Percentiles rank a stretch among this genome's conserved stretches.
Conservation (phyloP, 139 green algal genomes). For the Dunaliella sp. region DNA sequence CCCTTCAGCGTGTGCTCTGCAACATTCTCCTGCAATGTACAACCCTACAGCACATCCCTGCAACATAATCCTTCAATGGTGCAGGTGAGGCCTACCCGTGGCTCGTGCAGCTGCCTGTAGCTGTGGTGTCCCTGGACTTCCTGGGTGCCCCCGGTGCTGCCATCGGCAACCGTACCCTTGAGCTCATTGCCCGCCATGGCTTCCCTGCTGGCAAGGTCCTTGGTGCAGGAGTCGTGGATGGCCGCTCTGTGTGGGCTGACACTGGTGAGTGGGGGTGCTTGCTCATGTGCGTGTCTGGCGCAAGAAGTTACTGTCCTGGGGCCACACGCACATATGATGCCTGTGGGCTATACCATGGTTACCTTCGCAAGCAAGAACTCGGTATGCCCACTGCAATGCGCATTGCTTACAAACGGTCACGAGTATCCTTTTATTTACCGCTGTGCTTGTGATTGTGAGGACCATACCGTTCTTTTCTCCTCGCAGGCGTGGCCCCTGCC, state of each 20-base stretch:
- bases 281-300: not conserved
- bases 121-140: slow-evolving; percentile 78
- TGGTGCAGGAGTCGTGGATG: slow-evolving; percentile 81
- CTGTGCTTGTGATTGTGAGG: too few species aligned
- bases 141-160: slow-evolving; percentile 59
- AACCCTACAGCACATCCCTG: not conserved
- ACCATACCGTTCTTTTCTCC: not conserved
- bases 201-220: slow-evolving; percentile 76
- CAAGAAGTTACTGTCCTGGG: too few species aligned
- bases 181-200: slow-evolving; percentile 66
- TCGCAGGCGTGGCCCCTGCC: slow-evolving; percentile 17
- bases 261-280: slow-evolving; percentile 3
- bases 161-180: slow-evolving; percentile 51
- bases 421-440: too few species aligned
- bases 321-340: too few species aligned
- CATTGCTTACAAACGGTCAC: too few species aligned
- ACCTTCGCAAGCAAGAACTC: not conserved
- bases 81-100: slow-evolving; percentile 63
- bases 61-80: not conserved
- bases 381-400: too few species aligned
- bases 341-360: not conserved
- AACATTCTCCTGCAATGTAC: not conserved
- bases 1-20: not conserved
- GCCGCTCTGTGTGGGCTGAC: slow-evolving; percentile 78
- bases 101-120: slow-evolving; percentile 67